Conservation (phyloP, 2,329 filamentous ascomycete genomes). For the Scortechinia acanthostroma region DNA sequence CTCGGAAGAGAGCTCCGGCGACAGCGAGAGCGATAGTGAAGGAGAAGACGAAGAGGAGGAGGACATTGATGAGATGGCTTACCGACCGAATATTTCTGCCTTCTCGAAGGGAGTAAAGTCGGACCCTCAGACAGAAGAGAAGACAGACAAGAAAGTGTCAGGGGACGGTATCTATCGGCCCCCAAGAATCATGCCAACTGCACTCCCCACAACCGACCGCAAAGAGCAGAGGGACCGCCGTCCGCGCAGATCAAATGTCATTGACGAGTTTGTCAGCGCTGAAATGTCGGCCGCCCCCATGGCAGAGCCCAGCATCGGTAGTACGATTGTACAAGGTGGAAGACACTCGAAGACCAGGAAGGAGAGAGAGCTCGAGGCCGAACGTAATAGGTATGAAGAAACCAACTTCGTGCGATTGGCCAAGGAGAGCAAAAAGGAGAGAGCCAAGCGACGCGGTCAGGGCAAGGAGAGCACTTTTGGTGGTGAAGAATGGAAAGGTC, state of each 20-base stretch:
- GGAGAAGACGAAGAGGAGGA: slow-evolving; percentile 14
- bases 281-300: slow-evolving; percentile 78
- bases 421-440: slow-evolving; percentile 80
- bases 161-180: slow-evolving; percentile 82
- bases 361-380: slow-evolving; percentile 71
- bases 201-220: slow-evolving; percentile 48
- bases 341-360: slow-evolving; percentile 71
- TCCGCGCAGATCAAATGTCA: slow-evolving; percentile 69
- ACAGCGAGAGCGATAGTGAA: slow-evolving; percentile 23
- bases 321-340: slow-evolving; percentile 74
- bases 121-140: slow-evolving; percentile 20
- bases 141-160: slow-evolving; percentile 66
- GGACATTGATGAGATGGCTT: background rate
- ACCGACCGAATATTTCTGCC: slow-evolving; percentile 1
- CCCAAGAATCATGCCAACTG: slow-evolving; percentile 52
- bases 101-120: slow-evolving; percentile 6
- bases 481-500: slow-evolving; percentile 84
- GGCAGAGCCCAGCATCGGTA: slow-evolving; percentile 84
- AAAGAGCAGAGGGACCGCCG: slow-evolving; percentile 54
- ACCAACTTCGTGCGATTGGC: slow-evolving; percentile 83
- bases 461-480: slow-evolving; percentile 45
- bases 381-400: slow-evolving; percentile 83
- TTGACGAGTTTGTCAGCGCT: slow-evolving; percentile 84
- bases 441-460: slow-evolving; percentile 51
- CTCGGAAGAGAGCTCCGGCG: slow-evolving; percentile 19